Conservation (phyloP, 2,329 filamentous ascomycete genomes). For the Didymella exigua region DNA sequence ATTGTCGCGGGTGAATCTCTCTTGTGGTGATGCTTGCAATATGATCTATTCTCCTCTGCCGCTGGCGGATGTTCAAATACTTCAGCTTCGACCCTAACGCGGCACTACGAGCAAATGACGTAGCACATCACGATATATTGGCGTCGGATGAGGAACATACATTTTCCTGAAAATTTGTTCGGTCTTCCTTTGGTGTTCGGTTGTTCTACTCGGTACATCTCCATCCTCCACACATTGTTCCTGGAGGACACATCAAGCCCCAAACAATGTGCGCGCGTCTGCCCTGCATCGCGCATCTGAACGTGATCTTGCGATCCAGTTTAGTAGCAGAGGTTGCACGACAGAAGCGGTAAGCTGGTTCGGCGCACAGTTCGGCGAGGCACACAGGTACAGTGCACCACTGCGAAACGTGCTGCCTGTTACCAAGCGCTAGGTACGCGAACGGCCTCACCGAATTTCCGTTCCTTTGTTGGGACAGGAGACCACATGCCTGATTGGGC, state of each 20-base stretch:
- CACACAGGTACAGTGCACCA: background rate
- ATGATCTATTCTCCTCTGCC: background rate
- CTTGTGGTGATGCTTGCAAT: background rate
- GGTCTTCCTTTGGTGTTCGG: background rate
- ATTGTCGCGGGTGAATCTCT: conserved; percentile 9
- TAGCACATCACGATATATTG: conserved; percentile 10
- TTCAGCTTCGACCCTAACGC: conserved; percentile 6
- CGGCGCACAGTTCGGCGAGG: conserved; percentile 16
- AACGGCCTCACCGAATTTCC: background rate
- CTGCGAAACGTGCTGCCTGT: background rate
- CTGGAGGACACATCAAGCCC: background rate
- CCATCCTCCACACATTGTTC: background rate
- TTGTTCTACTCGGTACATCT: background rate
- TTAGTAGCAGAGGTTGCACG: conserved; percentile 2
- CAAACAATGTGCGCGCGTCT: background rate
- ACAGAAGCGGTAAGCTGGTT: conserved; percentile 9
- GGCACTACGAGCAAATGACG: conserved; percentile 17
- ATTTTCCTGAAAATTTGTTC: background rate
- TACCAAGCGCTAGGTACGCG: background rate
- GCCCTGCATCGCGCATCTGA: conserved; percentile 1
- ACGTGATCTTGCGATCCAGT: conserved; percentile 8
- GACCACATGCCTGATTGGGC: conserved; percentile 1
- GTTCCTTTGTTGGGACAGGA: conserved; percentile 1
- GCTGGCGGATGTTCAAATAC: background rate
- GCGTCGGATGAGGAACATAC: background rate